Evolutionary conservation across 805 yeast species (phyloP).

Genomic region (Isabelozyma rhagii): DNA sequence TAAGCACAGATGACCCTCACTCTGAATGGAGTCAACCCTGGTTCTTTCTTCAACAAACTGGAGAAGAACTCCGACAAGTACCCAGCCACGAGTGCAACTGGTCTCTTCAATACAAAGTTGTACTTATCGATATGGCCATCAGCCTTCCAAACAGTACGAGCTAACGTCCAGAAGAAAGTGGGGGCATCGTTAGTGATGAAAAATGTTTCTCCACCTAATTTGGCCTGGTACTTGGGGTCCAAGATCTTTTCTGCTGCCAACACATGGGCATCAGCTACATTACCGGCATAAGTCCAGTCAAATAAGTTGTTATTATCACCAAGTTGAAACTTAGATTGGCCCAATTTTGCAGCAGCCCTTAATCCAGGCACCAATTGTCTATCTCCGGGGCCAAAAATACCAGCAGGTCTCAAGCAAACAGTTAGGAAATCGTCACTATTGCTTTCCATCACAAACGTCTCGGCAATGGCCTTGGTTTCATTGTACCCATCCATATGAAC

Average conservation of each 20-base stretch:
- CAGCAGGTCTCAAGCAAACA: constrained; percentile 92
- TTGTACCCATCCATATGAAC: constrained; percentile 96
- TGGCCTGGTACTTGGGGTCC: constrained; percentile 35
- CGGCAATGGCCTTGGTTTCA: constrained; percentile 91
- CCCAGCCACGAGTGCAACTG: constrained; percentile 79
- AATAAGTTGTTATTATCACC: constrained; percentile 93
- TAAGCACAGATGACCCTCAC: constrained; percentile 89
- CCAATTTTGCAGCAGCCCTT: constrained; percentile 73
- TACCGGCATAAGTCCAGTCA: constrained; percentile 98
- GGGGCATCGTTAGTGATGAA: constrained; percentile 94
- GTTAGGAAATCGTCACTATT: constrained; percentile 67
- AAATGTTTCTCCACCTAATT: constrained; percentile 81
- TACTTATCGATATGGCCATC: constrained; percentile 78
- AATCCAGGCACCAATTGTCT: constrained; percentile 94
- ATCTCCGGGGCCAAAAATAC: constrained; percentile 98
- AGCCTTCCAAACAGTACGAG: constrained; percentile 95
- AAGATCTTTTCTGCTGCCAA: constrained; percentile 80
- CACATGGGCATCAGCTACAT: constrained; percentile 95
- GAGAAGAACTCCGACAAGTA: constrained; percentile 75
- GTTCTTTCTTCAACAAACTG: constrained; percentile 71
- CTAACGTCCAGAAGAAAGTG: constrained; percentile 94
- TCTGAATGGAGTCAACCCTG: constrained; percentile 94
- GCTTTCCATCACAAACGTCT: constrained; percentile 71
- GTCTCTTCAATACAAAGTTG: constrained; percentile 66
- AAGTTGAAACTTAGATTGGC: constrained; percentile 88